Evolutionary conservation across 1,139 yeast genomes (phyloP), one percentile per base, ranked within the genome.

Genomic region (Candida pseudoviswanathii): DNA sequence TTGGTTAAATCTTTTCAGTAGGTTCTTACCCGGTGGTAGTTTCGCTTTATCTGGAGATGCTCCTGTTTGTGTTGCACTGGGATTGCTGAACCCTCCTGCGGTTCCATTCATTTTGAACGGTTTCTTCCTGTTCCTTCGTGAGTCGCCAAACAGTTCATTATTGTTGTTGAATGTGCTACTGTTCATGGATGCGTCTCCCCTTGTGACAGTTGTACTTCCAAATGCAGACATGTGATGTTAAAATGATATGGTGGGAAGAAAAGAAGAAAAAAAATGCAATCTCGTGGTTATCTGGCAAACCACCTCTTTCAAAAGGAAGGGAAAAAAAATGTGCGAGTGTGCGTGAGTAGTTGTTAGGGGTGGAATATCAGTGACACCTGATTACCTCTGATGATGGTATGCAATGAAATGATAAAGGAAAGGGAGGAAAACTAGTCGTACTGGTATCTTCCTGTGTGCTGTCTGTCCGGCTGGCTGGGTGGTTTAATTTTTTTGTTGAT

Each of bases 141-240:
- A 51, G 46, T 62, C 65, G 41, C 54, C 50, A 46, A 50, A 56
- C 21, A 58, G 61, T 21, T 47, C 36, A 33, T 40, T 58, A 4
- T 47, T 41, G 40, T 53, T 56, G 31, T 40, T 41, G 30, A 38
- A 42, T 30, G 46, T 11, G 11, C 38, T 41, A 11, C 29, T 38
- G 24, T 27, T 29, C 25, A 39, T 39, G 46, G 52, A 41, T 34
- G 59, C 42, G 43, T 53, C 56, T 37, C 64, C 60, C 31, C 38
- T 46, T 16, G 42, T 31, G 11, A 45, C 38, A 9, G 52, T 46
- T 10, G 51, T 34, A 33, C 53, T 48, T 46, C 63, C 67, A 56
- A 65, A 63, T 44, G 64, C 64, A 43, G 70, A 65, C 67, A 65
- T 44, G 27, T 39, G 9, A 41, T 24, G 16, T 5, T 24, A 43